A percentile compares a stretch with the other conserved stretches of the same genome.
Evolutionary conservation across 208 protist species (phyloP).

Genomic region (Acanthamoeba lenticulata): DNA sequence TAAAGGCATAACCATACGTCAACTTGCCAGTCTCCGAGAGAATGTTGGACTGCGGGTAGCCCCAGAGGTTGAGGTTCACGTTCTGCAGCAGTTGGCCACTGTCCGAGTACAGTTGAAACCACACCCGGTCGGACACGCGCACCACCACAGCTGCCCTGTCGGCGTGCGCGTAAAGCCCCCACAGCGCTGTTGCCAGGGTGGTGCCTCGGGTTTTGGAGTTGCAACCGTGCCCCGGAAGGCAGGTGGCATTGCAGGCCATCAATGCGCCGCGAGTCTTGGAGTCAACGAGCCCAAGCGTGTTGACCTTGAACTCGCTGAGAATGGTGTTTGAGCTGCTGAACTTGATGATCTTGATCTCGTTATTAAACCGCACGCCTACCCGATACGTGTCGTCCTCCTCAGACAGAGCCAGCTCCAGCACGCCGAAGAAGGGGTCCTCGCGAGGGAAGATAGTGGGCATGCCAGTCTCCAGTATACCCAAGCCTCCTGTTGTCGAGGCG

Average conservation of each 20-base stretch:
- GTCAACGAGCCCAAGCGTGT: not conserved
- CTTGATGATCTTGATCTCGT: conserved; percentile 1
- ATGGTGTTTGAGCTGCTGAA: not conserved
- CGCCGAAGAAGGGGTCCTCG: conserved; percentile 30
- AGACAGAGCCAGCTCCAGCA: not conserved
- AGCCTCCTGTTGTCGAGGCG: not conserved
- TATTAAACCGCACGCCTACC: not conserved
- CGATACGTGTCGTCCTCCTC: not conserved
- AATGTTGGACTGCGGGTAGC: conserved; percentile 1
- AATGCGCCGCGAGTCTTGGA: not conserved
- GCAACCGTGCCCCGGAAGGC: not conserved
- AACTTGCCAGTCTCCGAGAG: not conserved
- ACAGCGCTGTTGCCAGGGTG: not conserved
- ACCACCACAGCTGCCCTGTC: not conserved
- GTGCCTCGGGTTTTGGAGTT: not conserved
- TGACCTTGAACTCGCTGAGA: conserved; percentile 7
- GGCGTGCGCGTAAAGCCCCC: not conserved
- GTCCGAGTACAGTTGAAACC: conserved; percentile 17
- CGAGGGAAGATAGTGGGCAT: not conserved
- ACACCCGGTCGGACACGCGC: not conserved
- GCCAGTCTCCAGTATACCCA: not conserved
- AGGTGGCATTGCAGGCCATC: not conserved
- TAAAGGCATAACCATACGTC: not conserved
- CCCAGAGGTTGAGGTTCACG: not conserved
- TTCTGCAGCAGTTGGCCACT: not conserved